phyloP scores from a whole-genome alignment of 2,329 filamentous ascomycete species.

The Aschersonia sp. region DNA sequence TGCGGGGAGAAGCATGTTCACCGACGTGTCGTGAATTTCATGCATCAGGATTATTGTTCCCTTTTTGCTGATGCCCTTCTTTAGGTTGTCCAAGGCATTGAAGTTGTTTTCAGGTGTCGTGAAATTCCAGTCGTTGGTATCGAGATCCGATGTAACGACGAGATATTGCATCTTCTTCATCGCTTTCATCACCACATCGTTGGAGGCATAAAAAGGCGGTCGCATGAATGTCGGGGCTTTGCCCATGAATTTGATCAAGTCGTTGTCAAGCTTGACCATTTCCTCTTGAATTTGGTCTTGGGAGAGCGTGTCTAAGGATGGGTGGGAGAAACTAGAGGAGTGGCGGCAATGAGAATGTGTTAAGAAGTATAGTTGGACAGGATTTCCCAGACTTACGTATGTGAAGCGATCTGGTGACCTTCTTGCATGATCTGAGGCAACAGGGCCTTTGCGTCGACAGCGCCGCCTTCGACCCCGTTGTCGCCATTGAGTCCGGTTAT shows the following conservation, averaged over 20 bases:
- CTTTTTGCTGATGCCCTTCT: conserved; percentile 9
- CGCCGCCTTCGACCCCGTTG: neutral
- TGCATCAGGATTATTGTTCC: conserved; percentile 32
- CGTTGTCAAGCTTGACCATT: conserved; percentile 18
- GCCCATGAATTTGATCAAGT: conserved; percentile 15
- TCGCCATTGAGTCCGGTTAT: conserved; percentile 9
- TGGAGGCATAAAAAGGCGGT: conserved; percentile 22
- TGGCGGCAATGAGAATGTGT: neutral
- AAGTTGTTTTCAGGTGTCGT: conserved; percentile 27
- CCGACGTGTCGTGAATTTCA: conserved; percentile 28
- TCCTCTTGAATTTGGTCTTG: conserved; percentile 11
- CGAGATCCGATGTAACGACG: conserved; percentile 36
- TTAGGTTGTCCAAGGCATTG: conserved; percentile 17
- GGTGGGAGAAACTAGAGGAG: conserved; percentile 14
- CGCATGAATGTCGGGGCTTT: conserved; percentile 20
- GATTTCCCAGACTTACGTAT: conserved; percentile 13
- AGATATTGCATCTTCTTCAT: conserved; percentile 27
- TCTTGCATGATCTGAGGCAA: conserved; percentile 25
- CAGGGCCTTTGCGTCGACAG: conserved; percentile 5
- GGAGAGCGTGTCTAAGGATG: conserved; percentile 15
- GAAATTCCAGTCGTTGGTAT: conserved; percentile 40
- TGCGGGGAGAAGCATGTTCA: conserved; percentile 15
- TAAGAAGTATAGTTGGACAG: neutral
- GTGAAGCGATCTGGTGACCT: conserved; percentile 41
- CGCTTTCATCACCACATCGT: conserved; percentile 9